A percentile compares a stretch with the other conserved stretches of the same genome.
These are phyloP conservation scores for Colletotrichum neosansevieriae DNA, from an alignment of 2,329 filamentous ascomycete species.

Conservation along the genomic window DNA sequence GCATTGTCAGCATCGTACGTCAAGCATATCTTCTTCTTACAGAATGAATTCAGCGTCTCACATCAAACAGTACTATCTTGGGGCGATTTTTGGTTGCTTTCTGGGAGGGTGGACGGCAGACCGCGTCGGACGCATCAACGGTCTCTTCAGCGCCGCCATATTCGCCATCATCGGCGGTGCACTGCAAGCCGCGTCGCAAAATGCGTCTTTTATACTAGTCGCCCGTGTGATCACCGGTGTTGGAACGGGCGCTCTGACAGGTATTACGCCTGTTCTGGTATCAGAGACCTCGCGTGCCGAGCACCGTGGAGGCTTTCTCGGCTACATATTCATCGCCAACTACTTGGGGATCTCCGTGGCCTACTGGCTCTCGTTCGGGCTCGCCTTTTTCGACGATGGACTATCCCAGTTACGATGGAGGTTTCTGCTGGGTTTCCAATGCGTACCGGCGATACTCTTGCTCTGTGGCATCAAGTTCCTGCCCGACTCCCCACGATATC, in stretches of 20 bases:
- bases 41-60: not conserved
- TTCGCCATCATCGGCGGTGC: not conserved
- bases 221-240: not conserved
- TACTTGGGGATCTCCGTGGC: not conserved
- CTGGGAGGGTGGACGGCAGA: conserved; percentile 63
- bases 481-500: not conserved
- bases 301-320: not conserved
- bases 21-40: too few species aligned
- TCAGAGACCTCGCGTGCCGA: not conserved
- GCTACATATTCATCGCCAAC: not conserved
- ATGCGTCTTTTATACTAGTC: not conserved
- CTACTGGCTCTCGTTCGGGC: not conserved
- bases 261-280: not conserved
- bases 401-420: not conserved
- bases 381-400: not conserved
- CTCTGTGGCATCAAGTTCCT: not conserved
- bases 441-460: not conserved
- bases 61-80: conserved; percentile 58
- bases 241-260: not conserved
- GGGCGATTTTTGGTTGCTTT: conserved; percentile 63
- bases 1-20: not conserved
- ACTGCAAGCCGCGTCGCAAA: not conserved
- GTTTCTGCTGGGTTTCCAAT: fast-evolving
- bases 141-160: not conserved
- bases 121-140: conserved; percentile 63